Evolutionary conservation across 768 basidiomycete genomes (phyloP).

Genomic region (Mycena indigotica): DNA sequence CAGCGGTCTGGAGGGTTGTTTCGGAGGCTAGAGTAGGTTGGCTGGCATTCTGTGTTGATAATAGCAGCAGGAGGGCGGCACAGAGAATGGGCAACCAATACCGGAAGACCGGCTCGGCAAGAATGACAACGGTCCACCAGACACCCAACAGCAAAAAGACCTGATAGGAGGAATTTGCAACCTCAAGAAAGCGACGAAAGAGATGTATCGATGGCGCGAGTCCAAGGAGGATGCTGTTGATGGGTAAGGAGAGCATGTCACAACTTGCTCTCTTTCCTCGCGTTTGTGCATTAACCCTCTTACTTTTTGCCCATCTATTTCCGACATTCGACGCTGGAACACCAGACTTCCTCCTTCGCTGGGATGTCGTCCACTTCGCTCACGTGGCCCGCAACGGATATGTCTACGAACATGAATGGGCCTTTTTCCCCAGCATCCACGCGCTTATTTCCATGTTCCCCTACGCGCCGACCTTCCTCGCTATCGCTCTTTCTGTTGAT

Average conservation of each 20-base stretch:
- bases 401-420: slow-evolving; percentile 80
- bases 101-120: slow-evolving; percentile 51
- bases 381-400: slow-evolving; percentile 62
- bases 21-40: slow-evolving; percentile 52
- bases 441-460: slow-evolving; percentile 34
- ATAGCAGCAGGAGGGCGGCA: slow-evolving; percentile 34
- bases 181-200: slow-evolving; percentile 46
- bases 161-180: slow-evolving; percentile 56
- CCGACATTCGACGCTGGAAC: slow-evolving; percentile 33
- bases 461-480: slow-evolving; percentile 36
- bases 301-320: slow-evolving; percentile 7
- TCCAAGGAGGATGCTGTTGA: slow-evolving; percentile 57
- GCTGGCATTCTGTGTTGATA: slow-evolving; percentile 17
- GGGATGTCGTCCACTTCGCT: slow-evolving; percentile 87
- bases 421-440: slow-evolving; percentile 79
- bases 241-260: slow-evolving; percentile 13
- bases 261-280: slow-evolving; percentile 21
- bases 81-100: slow-evolving; percentile 59
- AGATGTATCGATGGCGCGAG: slow-evolving; percentile 57
- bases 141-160: slow-evolving; percentile 64
- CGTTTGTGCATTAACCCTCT: slow-evolving; percentile 8
- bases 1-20: slow-evolving; percentile 48
- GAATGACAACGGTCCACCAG: slow-evolving; percentile 81
- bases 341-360: slow-evolving; percentile 56
- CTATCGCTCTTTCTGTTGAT: slow-evolving; percentile 40